Conservation (phyloP, 208 protist species). For the Histomonas meleagridis region DNA sequence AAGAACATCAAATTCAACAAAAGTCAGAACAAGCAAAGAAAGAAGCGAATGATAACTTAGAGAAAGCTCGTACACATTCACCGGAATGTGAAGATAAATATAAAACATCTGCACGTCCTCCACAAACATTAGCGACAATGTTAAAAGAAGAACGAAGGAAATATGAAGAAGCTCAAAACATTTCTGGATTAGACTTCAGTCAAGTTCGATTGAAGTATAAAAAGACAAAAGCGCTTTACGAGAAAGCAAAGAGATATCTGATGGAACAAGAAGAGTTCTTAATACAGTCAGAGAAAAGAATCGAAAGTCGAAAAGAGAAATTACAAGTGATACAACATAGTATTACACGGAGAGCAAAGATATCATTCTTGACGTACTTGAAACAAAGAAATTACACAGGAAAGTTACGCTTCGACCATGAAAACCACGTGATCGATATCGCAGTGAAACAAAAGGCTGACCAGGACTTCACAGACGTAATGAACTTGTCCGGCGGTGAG, state of each 20-base stretch:
- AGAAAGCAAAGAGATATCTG: background rate
- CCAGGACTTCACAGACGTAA: background rate
- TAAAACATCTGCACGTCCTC: background rate
- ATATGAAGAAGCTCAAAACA: constrained; percentile 26
- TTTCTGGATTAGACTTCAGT: background rate
- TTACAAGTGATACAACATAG: background rate
- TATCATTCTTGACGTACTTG: background rate
- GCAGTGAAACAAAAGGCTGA: constrained; percentile 13
- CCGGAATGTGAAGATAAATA: background rate
- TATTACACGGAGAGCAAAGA: background rate
- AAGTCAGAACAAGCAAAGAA: background rate
- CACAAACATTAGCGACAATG: background rate
- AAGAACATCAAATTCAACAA: background rate
- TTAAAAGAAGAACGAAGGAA: background rate
- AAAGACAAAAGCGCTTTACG: background rate
- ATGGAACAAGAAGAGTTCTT: background rate
- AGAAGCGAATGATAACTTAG: background rate
- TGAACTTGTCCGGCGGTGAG: background rate
- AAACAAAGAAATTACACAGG: background rate
- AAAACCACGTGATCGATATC: background rate
- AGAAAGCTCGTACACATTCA: background rate
- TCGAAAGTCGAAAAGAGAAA: background rate
- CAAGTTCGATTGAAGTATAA: background rate
- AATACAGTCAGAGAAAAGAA: background rate
- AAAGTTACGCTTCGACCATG: background rate